Base-by-base conservation (phyloP, 805 yeast genomes). In the Kuraishia floccosa region DNA sequence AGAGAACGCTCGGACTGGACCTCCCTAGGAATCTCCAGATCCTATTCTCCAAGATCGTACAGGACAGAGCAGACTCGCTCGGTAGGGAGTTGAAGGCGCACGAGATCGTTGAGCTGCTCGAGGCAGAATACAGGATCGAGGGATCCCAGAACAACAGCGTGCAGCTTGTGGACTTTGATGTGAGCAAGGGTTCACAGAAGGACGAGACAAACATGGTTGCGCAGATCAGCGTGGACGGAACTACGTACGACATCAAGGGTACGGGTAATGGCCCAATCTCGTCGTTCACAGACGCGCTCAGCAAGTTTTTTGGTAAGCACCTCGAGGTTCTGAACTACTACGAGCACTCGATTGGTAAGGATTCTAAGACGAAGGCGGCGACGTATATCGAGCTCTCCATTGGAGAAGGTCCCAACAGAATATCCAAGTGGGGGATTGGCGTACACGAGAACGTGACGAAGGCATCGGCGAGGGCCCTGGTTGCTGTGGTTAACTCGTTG, bases 381-480 rank as follows among this genome's bases (percentile, higher is more conserved):
- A 70, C 89, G n/a, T 82, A 76, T 44, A 68, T 72, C 41, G 62
- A 63, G 38, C 39, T 54, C 23, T 36, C 47, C 12, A 31, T 33
- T 10, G 25, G 27, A 14, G 39, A 38, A 13, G 58, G 46, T 30
- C 46, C 34, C 43, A 11, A 55, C 29, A 46, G 56, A 36, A n/a
- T n/a, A n/a, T n/a, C n/a, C n/a, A 54, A 54, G 44, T 87, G 96
- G 95, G 96, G 96, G 58, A 87, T 87, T 36, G 96, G 95, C 48
- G 74, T 85, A 38, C 78, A 84, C 50, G 89, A 77, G 56, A 94
- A 87, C 57, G 91, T 83, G 33, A 78, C 94, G 17, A 79, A 77
- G 47, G 91, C 96, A 29, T 76, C 94, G 5, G 70, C 83, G 45
- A 66, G 69, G 43, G 72, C 89, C 11, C 64, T 80, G 38, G 48